phyloP scores from a whole-genome alignment of 169 alveolate genomes.

The Miamiensis avidus region DNA sequence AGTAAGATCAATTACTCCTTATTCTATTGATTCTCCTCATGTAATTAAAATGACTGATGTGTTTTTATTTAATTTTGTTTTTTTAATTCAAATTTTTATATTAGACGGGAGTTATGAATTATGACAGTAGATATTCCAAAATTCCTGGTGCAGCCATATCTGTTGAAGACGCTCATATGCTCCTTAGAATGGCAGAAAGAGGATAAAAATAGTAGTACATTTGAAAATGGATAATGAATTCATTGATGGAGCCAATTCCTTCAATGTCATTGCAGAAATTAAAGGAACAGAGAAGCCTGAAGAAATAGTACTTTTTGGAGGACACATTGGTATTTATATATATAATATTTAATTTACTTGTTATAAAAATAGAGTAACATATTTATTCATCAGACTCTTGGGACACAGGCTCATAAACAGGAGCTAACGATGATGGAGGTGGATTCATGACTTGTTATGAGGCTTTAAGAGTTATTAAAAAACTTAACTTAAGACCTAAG shows the following conservation, averaged over 20 bases:
- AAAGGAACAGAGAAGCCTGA: slow-evolving; percentile 34
- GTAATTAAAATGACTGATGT: too few relatives aligned
- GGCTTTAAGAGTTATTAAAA: slow-evolving; percentile 33
- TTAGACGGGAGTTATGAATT: too few relatives aligned
- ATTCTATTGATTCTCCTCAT: slow-evolving; percentile 46
- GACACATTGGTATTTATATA: too few relatives aligned
- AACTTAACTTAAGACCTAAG: slow-evolving; percentile 20
- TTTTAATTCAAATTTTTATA: too few relatives aligned
- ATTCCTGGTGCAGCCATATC: slow-evolving; percentile 43
- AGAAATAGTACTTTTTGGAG: slow-evolving; percentile 19
- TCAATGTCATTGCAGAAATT: slow-evolving; percentile 30
- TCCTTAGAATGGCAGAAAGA: slow-evolving; percentile 37
- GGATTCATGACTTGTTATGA: slow-evolving; percentile 40
- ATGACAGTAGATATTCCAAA: background rate
- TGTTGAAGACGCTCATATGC: slow-evolving; percentile 50
- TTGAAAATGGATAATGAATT: too few relatives aligned
- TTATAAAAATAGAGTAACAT: background rate
- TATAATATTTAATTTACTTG: background rate
- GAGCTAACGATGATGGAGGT: too few relatives aligned
- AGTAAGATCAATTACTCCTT: slow-evolving; percentile 34
- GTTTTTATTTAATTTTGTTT: too few relatives aligned
- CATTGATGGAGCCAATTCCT: too few relatives aligned
- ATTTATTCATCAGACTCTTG: slow-evolving; percentile 45
- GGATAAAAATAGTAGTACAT: slow-evolving; percentile 25
- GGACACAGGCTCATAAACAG: slow-evolving; percentile 45